These are phyloP conservation scores for Podosphaera leucotricha DNA, from an alignment of 2,329 filamentous ascomycete genomes.

Conservation along the genomic window DNA sequence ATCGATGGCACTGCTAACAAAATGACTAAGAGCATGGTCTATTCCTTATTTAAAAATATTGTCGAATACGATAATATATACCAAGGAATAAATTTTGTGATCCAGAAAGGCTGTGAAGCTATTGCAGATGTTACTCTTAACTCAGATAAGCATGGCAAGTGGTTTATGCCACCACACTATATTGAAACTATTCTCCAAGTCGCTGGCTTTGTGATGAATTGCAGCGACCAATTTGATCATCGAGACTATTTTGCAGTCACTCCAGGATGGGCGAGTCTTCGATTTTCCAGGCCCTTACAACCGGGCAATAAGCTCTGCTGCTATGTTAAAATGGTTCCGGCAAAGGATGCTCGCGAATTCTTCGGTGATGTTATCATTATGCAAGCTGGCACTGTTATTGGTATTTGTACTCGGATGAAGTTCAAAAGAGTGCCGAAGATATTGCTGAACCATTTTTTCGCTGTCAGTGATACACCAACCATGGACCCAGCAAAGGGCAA, in stretches of 20 bases:
- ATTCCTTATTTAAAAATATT: constrained; percentile 41
- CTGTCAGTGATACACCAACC: neutral
- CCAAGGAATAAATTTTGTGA: constrained; percentile 33
- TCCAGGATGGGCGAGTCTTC: constrained; percentile 32
- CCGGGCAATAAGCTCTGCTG: constrained; percentile 25
- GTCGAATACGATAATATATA: constrained; percentile 32
- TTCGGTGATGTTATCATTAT: constrained; percentile 31
- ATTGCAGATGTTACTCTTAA: neutral
- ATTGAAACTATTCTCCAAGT: constrained; percentile 35
- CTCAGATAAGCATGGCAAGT: neutral
- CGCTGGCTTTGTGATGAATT: constrained; percentile 37
- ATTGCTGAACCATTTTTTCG: constrained; percentile 1
- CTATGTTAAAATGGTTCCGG: constrained; percentile 33
- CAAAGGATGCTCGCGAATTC: constrained; percentile 23
- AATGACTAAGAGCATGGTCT: constrained; percentile 27
- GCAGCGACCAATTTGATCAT: constrained; percentile 30
- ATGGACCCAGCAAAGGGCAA: neutral
- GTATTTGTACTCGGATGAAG: constrained; percentile 10
- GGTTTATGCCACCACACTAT: constrained; percentile 22
- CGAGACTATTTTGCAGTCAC: constrained; percentile 32
- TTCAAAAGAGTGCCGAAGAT: constrained; percentile 25
- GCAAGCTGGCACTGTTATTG: constrained; percentile 16
- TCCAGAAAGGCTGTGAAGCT: constrained; percentile 17
- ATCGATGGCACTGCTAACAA: constrained; percentile 1
- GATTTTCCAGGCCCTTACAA: constrained; percentile 23